Evolutionary conservation across 345 rosid species (phyloP).

Genomic region (Erucastrum elatum): DNA sequence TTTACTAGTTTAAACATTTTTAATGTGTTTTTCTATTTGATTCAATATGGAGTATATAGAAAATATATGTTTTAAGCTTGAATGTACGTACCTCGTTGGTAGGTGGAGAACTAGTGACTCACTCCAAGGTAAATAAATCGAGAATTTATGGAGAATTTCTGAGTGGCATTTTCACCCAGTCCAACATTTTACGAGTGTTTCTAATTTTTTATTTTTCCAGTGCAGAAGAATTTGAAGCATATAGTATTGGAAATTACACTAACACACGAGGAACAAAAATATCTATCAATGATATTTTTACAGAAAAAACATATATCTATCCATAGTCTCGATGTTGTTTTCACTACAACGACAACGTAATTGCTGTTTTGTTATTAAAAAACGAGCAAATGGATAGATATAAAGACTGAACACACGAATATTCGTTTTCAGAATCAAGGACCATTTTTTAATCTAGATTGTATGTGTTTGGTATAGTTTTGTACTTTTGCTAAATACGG

Average conservation of each 20-base stretch:
- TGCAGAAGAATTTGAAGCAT: not conserved
- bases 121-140: too few species aligned
- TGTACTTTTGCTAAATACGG: not conserved
- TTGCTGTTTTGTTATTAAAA: not conserved
- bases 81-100: too few species aligned
- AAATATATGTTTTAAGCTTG: too few species aligned
- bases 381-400: not conserved
- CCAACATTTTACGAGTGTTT: too few species aligned
- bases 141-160: too few species aligned
- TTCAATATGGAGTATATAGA: too few species aligned
- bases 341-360: too few species aligned
- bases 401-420: not conserved
- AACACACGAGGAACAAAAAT: not conserved
- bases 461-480: conserved; percentile 11
- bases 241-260: not conserved
- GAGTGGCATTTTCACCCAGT: too few species aligned
- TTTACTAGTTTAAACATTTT: too few species aligned
- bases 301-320: not conserved
- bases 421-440: conserved; percentile 12
- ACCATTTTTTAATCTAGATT: conserved; percentile 19
- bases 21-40: too few species aligned
- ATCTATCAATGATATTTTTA: not conserved
- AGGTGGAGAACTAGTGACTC: too few species aligned
- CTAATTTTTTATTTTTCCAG: too few species aligned
- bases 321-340: not conserved